Evolutionary conservation across 805 yeast species (phyloP).

Genomic region (Clavispora phyllophila): DNA sequence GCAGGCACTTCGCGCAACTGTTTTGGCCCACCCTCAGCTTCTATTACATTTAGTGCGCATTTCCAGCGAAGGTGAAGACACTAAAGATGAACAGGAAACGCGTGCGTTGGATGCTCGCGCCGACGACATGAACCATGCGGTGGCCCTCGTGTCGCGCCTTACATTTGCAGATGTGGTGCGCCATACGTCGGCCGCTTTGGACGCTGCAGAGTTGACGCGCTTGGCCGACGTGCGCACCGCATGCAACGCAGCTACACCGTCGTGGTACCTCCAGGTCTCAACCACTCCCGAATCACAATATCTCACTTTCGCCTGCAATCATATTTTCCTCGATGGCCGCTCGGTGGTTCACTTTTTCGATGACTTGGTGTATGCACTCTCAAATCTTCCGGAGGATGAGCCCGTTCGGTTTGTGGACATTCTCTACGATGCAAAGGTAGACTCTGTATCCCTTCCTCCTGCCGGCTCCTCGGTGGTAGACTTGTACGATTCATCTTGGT

Average conservation of each 20-base stretch:
- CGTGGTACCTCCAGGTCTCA: not conserved
- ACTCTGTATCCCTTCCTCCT: not conserved
- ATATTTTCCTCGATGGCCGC: conserved; percentile 11
- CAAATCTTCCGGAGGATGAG: not conserved
- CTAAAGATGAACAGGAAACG: not conserved
- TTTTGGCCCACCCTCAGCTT: conserved; percentile 1
- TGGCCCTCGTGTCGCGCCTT: conserved; percentile 4
- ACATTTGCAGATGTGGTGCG: conserved; percentile 7
- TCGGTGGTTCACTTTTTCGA: conserved; percentile 8
- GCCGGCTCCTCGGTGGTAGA: conserved; percentile 2
- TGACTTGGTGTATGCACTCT: conserved; percentile 6
- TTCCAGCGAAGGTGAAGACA: not conserved
- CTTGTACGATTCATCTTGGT: conserved; percentile 3
- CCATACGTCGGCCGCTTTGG: not conserved
- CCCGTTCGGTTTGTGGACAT: not conserved
- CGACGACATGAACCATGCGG: conserved; percentile 6
- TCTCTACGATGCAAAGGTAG: conserved; percentile 3
- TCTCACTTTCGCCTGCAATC: conserved; percentile 10
- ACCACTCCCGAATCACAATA: conserved; percentile 2
- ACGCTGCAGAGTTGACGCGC: not conserved
- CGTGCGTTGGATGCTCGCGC: not conserved
- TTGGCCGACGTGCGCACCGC: not conserved
- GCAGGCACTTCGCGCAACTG: conserved; percentile 8
- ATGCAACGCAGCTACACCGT: not conserved
- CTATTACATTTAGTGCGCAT: not conserved